phyloP scores from a whole-genome alignment of 148 eudicot species.

The Talinum fruticosum region DNA sequence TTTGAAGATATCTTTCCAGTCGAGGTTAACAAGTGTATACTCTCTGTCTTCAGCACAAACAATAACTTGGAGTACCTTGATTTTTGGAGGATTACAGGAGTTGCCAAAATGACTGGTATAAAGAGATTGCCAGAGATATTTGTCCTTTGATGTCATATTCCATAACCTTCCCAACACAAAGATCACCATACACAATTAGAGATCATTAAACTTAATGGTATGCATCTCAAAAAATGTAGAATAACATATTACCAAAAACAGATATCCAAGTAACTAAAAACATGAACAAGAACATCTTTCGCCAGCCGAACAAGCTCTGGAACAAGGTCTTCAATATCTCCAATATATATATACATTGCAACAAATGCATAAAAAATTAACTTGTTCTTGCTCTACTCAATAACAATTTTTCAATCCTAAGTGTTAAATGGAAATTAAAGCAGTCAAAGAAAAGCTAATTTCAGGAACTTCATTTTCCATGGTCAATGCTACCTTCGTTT shows the following conservation, averaged over 20 bases:
- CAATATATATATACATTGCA: not conserved
- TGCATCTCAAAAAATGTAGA: not conserved
- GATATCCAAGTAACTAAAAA: constrained; percentile 75
- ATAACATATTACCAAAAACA: constrained; percentile 61
- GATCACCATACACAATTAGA: constrained; percentile 13
- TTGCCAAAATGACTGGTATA: constrained; percentile 44
- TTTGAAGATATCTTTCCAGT: constrained; percentile 59
- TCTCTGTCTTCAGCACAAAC: constrained; percentile 14
- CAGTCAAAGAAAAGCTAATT: not conserved
- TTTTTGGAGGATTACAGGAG: constrained; percentile 11
- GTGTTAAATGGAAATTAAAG: no score
- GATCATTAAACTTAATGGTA: not conserved
- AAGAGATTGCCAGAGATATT: constrained; percentile 54
- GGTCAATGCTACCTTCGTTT: constrained; percentile 38
- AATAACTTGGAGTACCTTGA: constrained; percentile 14
- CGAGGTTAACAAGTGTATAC: constrained; percentile 10
- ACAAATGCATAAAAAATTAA: not conserved
- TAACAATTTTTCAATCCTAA: no score
- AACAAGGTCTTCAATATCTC: constrained; percentile 8
- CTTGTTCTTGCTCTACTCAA: not conserved
- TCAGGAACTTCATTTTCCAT: not conserved
- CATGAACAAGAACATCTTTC: constrained; percentile 64
- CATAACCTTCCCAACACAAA: constrained; percentile 57
- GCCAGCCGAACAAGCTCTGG: constrained; percentile 53
- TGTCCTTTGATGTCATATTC: constrained; percentile 67